Evolutionary conservation across 2,329 filamentous ascomycete genomes (phyloP).

Genomic region (Fusarium pseudocircinatum): DNA sequence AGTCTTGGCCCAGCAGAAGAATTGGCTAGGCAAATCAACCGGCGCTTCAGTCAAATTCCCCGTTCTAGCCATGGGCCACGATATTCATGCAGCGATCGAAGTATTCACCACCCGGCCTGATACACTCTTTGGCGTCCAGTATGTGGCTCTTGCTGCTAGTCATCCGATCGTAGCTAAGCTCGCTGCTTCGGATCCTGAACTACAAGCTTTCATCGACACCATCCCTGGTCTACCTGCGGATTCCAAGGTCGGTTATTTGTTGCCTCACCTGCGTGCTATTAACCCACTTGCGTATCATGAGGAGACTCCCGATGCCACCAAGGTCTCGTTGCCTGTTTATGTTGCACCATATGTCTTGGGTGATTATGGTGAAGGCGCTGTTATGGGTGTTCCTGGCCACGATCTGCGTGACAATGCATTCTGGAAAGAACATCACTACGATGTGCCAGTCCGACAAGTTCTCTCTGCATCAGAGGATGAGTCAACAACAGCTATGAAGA

Average conservation of each 20-base stretch:
- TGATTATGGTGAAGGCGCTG: constrained; percentile 86
- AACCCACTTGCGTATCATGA: constrained; percentile 72
- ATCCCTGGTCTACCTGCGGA: constrained; percentile 65
- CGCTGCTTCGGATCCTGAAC: constrained; percentile 66
- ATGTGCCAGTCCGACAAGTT: constrained; percentile 70
- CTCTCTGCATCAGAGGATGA: constrained; percentile 63
- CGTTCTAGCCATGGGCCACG: constrained; percentile 57
- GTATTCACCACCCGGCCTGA: constrained; percentile 88
- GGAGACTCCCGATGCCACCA: constrained; percentile 59
- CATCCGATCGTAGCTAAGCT: constrained; percentile 74
- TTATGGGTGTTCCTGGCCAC: constrained; percentile 92
- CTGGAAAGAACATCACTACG: constrained; percentile 75
- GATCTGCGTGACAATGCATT: constrained; percentile 82
- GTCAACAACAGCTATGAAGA: constrained; percentile 53
- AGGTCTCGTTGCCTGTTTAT: constrained; percentile 75
- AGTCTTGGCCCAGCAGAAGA: constrained; percentile 83
- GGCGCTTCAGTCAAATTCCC: constrained; percentile 79
- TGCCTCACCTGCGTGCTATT: constrained; percentile 69
- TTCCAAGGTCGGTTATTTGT: constrained; percentile 73
- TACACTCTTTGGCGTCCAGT: constrained; percentile 88
- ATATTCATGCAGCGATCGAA: constrained; percentile 63
- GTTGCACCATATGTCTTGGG: constrained; percentile 86
- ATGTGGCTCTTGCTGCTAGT: constrained; percentile 78
- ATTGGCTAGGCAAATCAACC: constrained; percentile 85
- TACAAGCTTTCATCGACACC: constrained; percentile 74